A percentile compares a stretch with the other conserved stretches of the same genome.
Conservation (phyloP, 768 basidiomycete genomes). For the Hemileccinum rubropunctum region DNA sequence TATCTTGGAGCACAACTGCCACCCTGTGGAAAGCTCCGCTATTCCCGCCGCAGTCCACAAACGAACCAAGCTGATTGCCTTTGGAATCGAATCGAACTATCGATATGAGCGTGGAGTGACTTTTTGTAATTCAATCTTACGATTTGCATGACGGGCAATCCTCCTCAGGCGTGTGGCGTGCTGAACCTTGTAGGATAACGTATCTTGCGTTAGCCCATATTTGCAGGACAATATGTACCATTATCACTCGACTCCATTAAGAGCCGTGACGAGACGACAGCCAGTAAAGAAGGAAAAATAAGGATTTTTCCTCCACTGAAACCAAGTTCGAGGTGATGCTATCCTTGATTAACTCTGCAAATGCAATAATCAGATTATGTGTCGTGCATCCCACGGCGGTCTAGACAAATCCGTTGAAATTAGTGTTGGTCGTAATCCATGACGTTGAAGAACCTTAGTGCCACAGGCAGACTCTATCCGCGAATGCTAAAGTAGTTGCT, state of each 20-base stretch:
- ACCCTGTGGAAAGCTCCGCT: background rate
- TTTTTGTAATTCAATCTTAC: background rate
- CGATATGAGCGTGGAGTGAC: background rate
- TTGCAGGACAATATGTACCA: background rate
- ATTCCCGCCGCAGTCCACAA: background rate
- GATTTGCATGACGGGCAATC: constrained; percentile 2
- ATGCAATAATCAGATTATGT: background rate
- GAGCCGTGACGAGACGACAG: background rate
- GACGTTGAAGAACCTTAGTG: background rate
- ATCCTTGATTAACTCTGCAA: background rate
- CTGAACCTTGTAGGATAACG: background rate
- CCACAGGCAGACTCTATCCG: too few species aligned
- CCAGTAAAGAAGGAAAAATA: background rate
- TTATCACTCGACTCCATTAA: too few species aligned
- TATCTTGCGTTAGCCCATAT: background rate
- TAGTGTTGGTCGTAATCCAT: background rate
- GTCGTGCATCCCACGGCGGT: background rate
- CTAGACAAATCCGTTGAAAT: background rate
- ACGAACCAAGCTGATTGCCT: constrained; percentile 4
- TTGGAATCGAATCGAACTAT: constrained; percentile 3
- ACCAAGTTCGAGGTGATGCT: background rate
- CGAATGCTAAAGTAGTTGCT: too few species aligned
- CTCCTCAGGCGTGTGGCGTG: background rate
- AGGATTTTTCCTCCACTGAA: background rate
- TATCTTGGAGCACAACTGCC: background rate